phyloP scores from a whole-genome alignment of 352 stramenopile genomes.

The Globisporangium heterothallicum region DNA sequence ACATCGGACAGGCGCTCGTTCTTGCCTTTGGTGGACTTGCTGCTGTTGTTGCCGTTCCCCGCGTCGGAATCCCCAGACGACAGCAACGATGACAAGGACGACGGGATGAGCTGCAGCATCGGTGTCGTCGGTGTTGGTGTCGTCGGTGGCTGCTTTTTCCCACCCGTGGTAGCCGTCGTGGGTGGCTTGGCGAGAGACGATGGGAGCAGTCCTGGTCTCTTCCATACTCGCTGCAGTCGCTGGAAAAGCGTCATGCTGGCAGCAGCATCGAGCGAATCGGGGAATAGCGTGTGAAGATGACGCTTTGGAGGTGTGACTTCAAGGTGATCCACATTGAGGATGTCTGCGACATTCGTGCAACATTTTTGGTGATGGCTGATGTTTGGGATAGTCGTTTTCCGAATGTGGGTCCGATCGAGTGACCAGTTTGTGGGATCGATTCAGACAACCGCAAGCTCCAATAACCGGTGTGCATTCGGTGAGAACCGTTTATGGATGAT shows the following conservation, averaged over 20 bases:
- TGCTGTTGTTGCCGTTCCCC: background rate
- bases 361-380: background rate
- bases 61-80: background rate
- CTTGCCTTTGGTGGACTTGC: background rate
- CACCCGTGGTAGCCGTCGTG: too few relatives aligned
- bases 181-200: background rate
- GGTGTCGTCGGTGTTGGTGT: background rate
- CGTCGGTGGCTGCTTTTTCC: background rate
- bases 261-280: background rate
- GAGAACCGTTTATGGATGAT: too few relatives aligned
- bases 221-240: background rate
- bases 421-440: too few relatives aligned
- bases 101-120: background rate
- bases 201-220: constrained; percentile 6
- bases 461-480: too few relatives aligned
- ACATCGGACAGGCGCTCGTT: constrained; percentile 35
- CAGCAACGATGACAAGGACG: background rate
- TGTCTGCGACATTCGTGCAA: background rate
- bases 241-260: background rate
- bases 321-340: background rate
- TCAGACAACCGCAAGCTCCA: too few relatives aligned
- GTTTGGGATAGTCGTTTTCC: background rate
- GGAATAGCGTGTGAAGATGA: background rate
- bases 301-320: background rate
- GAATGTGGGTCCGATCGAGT: background rate